Base-by-base conservation (phyloP, 805 yeast genomes). In the Candida koratica region DNA sequence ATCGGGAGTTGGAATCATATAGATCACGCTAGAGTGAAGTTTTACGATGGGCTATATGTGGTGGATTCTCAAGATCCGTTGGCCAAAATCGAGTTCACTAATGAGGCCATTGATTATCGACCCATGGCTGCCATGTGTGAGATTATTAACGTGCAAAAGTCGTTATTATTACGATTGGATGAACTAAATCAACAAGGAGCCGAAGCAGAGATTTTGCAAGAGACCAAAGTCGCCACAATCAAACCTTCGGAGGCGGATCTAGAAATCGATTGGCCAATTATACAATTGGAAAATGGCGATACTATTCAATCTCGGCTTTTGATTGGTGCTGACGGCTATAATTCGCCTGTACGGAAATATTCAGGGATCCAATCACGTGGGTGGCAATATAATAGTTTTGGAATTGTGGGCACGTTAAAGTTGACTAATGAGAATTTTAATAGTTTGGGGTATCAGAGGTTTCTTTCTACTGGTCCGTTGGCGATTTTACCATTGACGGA, bases 271-370 rank as follows among this genome's bases (percentile, higher is more conserved):
- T 86, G 96, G 95, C 97, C 97, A 1, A 53, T 77, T 6, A 79
- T 90, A 10, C 65, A 72, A 17, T 64, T 89, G 10, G 73, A 76
- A 10, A 74, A 73, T 43, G 97, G 96, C 1, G 73, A 74, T 10
- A 45, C 52, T 9, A 67, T 81, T 34, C 74, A 75, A 49, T 73
- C 95, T 0, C 69, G 96, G 37, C 66, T 89, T n/a, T 64, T 89
- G 14, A 77, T 93, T 11, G 98, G 98, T 6, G 95, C 96, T 25
- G 98, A 93, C 56, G 98, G 98, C 1, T 87, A 79, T 56, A 86
- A 88, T 56, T 88, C 97, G 1, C 96, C 97, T 0, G 97, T 84
- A 5, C 73, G 97, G 32, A 70, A 73, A 44, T 89, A 73, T 52
- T 82, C 97, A 0, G 79, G 75, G 2, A 88, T 93, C 37, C 81